Evolutionary conservation across 352 stramenopile genomes (phyloP).

Genomic region (Phytophthora crassamura): DNA sequence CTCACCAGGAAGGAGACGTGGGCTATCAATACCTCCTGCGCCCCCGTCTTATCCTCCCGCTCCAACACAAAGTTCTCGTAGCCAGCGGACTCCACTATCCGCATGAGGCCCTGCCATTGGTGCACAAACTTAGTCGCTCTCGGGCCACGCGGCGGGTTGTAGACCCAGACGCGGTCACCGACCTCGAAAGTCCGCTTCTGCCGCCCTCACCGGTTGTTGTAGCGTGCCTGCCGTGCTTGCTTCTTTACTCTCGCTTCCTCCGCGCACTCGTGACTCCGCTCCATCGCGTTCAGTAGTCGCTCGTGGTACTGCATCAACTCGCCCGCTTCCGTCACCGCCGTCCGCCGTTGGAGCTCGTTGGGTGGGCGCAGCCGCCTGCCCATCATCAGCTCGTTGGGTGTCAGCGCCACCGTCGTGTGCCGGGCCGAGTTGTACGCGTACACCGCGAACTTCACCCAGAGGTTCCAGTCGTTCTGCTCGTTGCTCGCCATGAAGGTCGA

Average conservation of each 20-base stretch:
- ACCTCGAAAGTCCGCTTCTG: too few relatives aligned
- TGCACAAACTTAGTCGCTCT: conserved; percentile 10
- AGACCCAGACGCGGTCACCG: background rate
- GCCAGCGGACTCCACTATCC: background rate
- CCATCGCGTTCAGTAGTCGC: background rate
- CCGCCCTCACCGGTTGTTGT: background rate
- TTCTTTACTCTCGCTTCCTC: background rate
- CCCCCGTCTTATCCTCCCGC: background rate
- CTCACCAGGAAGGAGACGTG: conserved; percentile 10
- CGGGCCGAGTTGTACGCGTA: background rate
- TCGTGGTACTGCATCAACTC: background rate
- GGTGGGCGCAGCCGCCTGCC: background rate
- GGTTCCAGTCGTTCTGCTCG: too few relatives aligned
- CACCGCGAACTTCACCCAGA: too few relatives aligned
- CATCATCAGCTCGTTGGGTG: background rate
- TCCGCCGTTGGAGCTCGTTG: background rate
- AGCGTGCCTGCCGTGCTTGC: background rate
- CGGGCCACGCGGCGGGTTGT: background rate
- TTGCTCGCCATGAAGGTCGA: too few relatives aligned
- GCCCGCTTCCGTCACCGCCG: background rate
- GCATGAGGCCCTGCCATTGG: conserved; percentile 2
- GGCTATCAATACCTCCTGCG: conserved; percentile 1
- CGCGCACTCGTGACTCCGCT: background rate
- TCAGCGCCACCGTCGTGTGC: background rate
- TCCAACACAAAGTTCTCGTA: conserved; percentile 4